Evolutionary conservation across 169 alveolate species (phyloP).

Genomic region (Theileria parva): DNA sequence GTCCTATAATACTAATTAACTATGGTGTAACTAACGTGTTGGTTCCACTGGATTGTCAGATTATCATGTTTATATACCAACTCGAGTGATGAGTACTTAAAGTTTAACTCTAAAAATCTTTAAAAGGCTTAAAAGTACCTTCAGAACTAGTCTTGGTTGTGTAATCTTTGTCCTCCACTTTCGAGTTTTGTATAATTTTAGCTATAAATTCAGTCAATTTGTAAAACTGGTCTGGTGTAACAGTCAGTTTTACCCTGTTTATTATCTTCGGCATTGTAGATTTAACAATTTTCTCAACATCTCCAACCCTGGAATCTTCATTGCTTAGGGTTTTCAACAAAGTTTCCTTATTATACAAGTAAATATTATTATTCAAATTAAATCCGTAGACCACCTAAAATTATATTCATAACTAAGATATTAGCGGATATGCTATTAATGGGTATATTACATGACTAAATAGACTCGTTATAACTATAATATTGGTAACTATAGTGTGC

Average conservation of each 20-base stretch:
- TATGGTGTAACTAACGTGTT: not conserved
- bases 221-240: not conserved
- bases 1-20: not conserved
- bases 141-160: not conserved
- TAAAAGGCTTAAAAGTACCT: not conserved
- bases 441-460: too few species aligned
- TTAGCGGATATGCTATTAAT: not conserved
- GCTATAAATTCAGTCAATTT: slow-evolving; percentile 4
- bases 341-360: not conserved
- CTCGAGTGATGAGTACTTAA: slow-evolving; percentile 7
- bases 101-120: not conserved
- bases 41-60: slow-evolving; percentile 3
- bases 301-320: not conserved
- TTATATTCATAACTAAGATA: not conserved
- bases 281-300: not conserved
- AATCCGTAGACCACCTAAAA: slow-evolving; percentile 4
- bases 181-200: slow-evolving; percentile 1
- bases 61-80: not conserved
- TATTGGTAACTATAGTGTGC: not conserved
- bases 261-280: not conserved
- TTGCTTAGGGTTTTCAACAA: not conserved
- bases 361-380: not conserved
- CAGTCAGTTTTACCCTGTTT: not conserved
- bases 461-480: not conserved
- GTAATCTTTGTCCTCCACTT: not conserved